Conservation (phyloP, 169 alveolate species). For the Cryptosporidium sp. region DNA sequence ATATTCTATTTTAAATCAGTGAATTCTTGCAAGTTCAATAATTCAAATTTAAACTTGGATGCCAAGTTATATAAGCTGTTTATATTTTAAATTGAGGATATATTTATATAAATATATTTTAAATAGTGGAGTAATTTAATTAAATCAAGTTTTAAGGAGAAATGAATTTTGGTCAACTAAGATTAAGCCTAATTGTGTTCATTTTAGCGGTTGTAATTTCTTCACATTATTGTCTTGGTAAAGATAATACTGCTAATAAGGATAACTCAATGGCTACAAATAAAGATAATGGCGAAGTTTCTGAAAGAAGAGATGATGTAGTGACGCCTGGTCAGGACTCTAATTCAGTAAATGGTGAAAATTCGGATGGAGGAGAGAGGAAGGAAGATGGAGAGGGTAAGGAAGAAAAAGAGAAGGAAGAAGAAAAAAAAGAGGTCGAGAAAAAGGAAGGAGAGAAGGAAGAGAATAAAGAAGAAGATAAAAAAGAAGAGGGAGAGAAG, state of each 20-base stretch:
- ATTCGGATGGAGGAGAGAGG: constrained; percentile 19
- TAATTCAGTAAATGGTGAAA: background rate
- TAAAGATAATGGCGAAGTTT: background rate
- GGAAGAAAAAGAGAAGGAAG: background rate
- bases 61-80: background rate
- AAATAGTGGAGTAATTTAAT: background rate
- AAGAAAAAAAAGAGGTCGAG: constrained; percentile 1
- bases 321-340: constrained; percentile 9
- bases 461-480: background rate
- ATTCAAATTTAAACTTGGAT: background rate
- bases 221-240: constrained; percentile 11
- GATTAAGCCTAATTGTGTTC: background rate
- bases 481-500: background rate
- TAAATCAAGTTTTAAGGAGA: background rate
- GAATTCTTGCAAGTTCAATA: background rate
- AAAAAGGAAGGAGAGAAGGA: background rate
- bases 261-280: constrained; percentile 6
- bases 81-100: background rate
- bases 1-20: background rate
- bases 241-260: background rate
- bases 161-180: background rate
- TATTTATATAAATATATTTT: background rate
- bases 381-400: constrained; percentile 9
- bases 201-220: background rate
- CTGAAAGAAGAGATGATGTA: constrained; percentile 13